These are phyloP conservation scores for Diaporthe citri DNA, from an alignment of 2,329 filamentous ascomycete species.

Conservation along the genomic window DNA sequence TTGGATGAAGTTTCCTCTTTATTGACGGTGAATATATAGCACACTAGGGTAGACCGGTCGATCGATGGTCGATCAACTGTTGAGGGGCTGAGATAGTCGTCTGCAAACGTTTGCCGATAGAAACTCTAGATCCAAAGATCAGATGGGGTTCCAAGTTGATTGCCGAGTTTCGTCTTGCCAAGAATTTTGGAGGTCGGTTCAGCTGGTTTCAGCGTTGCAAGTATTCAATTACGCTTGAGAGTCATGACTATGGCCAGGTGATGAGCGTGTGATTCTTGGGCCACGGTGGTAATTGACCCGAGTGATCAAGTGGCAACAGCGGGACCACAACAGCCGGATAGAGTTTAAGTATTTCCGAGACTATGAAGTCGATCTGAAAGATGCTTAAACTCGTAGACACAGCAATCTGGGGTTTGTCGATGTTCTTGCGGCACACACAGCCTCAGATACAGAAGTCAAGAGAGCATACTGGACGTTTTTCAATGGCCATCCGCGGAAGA, in stretches of 20 bases:
- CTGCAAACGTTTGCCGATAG: constrained; percentile 3
- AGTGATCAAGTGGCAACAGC: background rate
- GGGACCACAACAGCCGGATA: background rate
- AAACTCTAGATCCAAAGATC: constrained; percentile 8
- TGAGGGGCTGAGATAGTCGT: background rate
- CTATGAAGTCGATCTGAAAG: constrained; percentile 1
- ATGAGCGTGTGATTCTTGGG: background rate
- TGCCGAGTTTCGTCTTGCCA: constrained; percentile 23
- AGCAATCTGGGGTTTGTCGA: background rate
- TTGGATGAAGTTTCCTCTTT: constrained; percentile 20
- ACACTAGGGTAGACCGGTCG: background rate
- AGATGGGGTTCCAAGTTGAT: constrained; percentile 25
- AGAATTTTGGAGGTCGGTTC: background rate
- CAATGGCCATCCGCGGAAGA: background rate
- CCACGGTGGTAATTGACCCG: constrained; percentile 11
- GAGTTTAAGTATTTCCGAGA: background rate
- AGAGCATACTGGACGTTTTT: background rate
- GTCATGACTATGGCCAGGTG: constrained; percentile 4
- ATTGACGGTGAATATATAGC: constrained; percentile 22
- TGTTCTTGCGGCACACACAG: background rate
- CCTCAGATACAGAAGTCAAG: background rate
- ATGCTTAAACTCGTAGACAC: background rate
- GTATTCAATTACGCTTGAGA: constrained; percentile 9
- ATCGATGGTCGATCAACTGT: background rate
- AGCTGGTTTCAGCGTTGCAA: constrained; percentile 23